Conservation (phyloP, 73 alveolate species). For the Stentor coeruleus region DNA sequence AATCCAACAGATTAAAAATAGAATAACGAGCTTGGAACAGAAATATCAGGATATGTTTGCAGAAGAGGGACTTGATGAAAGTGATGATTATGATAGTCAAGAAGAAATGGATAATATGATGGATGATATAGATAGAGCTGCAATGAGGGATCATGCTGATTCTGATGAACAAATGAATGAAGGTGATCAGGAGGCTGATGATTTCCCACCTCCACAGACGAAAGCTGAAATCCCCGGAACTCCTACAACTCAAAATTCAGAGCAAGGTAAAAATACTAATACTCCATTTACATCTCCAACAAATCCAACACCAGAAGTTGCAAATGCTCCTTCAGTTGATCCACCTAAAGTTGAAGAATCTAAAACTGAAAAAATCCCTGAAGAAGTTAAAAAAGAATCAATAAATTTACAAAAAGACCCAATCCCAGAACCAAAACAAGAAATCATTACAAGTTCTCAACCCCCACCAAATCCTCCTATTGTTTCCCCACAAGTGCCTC, state of each 20-base stretch:
- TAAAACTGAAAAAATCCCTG: neutral
- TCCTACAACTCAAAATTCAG: neutral
- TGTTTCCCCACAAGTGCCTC: too few species aligned
- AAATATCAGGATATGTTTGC: neutral
- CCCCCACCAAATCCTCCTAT: too few species aligned
- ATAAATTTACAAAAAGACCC: neutral
- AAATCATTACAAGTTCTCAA: neutral
- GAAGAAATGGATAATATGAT: conserved; percentile 12
- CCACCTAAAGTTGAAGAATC: neutral
- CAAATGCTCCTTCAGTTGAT: neutral
- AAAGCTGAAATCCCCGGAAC: neutral
- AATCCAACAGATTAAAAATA: neutral
- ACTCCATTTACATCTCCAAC: neutral
- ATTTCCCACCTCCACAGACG: too few species aligned
- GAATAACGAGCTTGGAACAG: neutral
- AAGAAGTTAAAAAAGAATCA: neutral
- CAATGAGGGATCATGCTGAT: neutral
- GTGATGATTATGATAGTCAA: conserved; percentile 2
- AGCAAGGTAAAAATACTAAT: neutral
- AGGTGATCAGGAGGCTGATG: neutral
- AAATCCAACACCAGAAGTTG: neutral
- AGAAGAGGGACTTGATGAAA: conserved; percentile 6
- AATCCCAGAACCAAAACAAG: too few species aligned
- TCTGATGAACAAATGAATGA: neutral
- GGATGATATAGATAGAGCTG: conserved; percentile 22